Percentiles rank a stretch among this genome's conserved stretches.
phyloP scores from a whole-genome alignment of 2,329 filamentous ascomycete genomes.

The Claviceps monticola region DNA sequence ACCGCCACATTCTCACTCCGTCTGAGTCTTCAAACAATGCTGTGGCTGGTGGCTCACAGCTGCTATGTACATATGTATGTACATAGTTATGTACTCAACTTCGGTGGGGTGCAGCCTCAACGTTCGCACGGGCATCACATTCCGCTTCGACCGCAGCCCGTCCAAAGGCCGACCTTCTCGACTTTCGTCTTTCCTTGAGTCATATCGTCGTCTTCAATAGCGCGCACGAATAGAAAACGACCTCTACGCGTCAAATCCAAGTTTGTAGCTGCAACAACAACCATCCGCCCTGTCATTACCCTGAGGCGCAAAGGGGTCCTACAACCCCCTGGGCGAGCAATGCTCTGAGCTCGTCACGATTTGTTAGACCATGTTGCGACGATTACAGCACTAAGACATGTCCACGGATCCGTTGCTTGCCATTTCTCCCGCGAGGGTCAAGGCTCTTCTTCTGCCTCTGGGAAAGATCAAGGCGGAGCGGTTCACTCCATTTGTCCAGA shows the following conservation, averaged over 20 bases:
- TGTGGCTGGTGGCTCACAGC: neutral
- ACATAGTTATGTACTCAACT: neutral
- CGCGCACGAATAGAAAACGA: neutral
- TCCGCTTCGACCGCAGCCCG: neutral
- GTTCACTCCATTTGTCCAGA: constrained; percentile 65
- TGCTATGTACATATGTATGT: neutral
- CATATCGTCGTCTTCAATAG: neutral
- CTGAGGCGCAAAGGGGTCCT: neutral
- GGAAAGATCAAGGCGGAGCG: constrained; percentile 72
- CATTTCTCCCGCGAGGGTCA: constrained; percentile 80
- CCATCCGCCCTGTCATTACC: neutral
- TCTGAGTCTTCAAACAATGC: too few relatives aligned
- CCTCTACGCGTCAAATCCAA: neutral
- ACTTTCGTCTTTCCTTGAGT: too few relatives aligned
- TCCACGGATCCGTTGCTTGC: constrained; percentile 80
- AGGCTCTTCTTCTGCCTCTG: constrained; percentile 73
- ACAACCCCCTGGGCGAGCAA: neutral
- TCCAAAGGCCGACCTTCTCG: too few relatives aligned
- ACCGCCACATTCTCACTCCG: too few relatives aligned
- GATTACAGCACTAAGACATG: constrained; percentile 48
- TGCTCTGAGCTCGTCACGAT: neutral
- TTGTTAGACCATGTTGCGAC: constrained; percentile 18
- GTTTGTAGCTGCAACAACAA: neutral
- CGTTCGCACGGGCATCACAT: neutral
- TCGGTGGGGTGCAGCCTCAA: neutral